Evolutionary conservation across 768 basidiomycete species (phyloP), one percentile per base, ranked within the genome.

Genomic region (Steccherinum ochraceum): DNA sequence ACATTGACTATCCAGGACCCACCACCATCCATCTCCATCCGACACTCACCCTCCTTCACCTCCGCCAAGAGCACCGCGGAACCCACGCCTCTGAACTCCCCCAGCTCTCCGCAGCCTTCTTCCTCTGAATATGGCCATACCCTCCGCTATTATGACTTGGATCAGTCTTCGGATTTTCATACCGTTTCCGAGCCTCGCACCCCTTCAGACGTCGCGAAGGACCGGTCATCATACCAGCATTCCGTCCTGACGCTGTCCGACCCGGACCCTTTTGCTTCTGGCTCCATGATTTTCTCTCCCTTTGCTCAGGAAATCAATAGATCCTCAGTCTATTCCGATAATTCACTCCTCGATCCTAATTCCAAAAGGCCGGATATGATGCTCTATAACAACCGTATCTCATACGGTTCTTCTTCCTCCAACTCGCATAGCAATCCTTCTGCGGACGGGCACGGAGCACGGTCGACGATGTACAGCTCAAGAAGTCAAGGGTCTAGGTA

Each of bases 201-300:
- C 3, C 82, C 83, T 4, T 65, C 70, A 16, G 82, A 84, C 57
- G 55, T 57, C 24, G 52, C 56, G 19, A 49, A 59, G 49, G 58
- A 63, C 56, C 57, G 69, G 46, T 52, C 53, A 41, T 63, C 65
- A 23, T 68, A 67, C 48, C 73, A 76, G 40, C 72, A 76, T 39
- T 84, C 84, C 2, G 66, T 86, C 50, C 61, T 85, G 48, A 83
- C 83, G 3, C 70, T 83, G 20, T 79, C 81, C 10, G 84, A 86
- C 57, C 52, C 69, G 5, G 83, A 86, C 67, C 84, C 84, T 4
- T 85, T 86, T 58, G 80, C 79, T 23, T 72, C 77, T 18, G 71
- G 72, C 41, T 70, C 71, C 40, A 69, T 78, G 27, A 61, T 76
- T 20, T 56, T 75, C 56, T 68, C 65, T 62, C 65, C 67, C 69